A percentile compares a stretch with the other conserved stretches of the same genome.
Evolutionary conservation across 2,329 filamentous ascomycete genomes (phyloP).

Genomic region (Zalaria sp.): DNA sequence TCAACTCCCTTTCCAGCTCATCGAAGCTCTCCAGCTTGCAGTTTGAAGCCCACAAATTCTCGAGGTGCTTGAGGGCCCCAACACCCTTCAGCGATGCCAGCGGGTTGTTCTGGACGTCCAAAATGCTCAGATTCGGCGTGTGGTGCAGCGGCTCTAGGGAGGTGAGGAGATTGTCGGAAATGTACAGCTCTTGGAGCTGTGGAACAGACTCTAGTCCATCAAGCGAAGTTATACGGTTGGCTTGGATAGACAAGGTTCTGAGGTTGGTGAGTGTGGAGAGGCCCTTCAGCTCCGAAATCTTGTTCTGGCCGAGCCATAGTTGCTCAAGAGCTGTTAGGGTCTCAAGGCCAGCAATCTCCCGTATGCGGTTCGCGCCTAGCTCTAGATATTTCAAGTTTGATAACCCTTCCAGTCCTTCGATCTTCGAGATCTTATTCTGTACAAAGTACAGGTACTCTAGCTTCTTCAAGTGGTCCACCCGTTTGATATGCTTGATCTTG

Average conservation of each 20-base stretch:
- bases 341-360: constrained; percentile 76
- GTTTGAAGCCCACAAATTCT: constrained; percentile 91
- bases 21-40: constrained; percentile 68
- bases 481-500: constrained; percentile 97
- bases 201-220: constrained; percentile 59
- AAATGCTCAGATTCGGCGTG: constrained; percentile 48
- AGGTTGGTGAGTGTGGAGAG: constrained; percentile 64
- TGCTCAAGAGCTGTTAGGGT: constrained; percentile 65
- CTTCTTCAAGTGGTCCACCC: constrained; percentile 61
- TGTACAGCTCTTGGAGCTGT: constrained; percentile 81
- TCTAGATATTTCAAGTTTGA: constrained; percentile 70
- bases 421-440: constrained; percentile 81
- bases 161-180: constrained; percentile 84
- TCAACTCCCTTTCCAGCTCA: constrained; percentile 66
- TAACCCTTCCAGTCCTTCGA: constrained; percentile 70
- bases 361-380: constrained; percentile 80
- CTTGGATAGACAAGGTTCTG: constrained; percentile 83
- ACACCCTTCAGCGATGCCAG: constrained; percentile 63
- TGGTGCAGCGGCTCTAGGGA: constrained; percentile 53
- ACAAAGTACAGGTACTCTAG: constrained; percentile 82
- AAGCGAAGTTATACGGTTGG: constrained; percentile 75
- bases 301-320: constrained; percentile 93
- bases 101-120: constrained; percentile 85
- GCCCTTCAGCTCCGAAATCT: constrained; percentile 71
- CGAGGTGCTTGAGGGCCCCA: constrained; percentile 52